Base-by-base conservation (phyloP, 805 yeast genomes). In the Saccharomycopsis olivae region DNA sequence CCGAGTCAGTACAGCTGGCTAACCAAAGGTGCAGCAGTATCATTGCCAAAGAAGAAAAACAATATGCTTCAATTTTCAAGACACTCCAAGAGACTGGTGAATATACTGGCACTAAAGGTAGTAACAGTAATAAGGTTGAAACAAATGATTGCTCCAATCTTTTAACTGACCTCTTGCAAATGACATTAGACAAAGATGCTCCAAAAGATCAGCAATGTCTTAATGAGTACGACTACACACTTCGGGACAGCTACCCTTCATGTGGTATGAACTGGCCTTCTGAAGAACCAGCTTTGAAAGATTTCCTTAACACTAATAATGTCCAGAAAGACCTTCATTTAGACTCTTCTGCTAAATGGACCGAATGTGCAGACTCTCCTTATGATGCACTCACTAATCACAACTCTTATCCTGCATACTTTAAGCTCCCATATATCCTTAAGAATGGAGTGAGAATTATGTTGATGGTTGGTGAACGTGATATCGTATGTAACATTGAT, bases 211-310 rank as follows among this genome's bases (percentile, higher is more conserved):
- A 66, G 52, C 69, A 64, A 42, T 92, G 98, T 56, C 49, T 74
- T 51, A 92, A 92, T 59, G 75, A 85, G 71, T 92, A 92, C 56
- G 94, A 92, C 56, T 72, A 73, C 41, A 70, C 80, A 29, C 62
- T 82, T 40, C 64, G 61, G 29, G 96, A 89, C 55, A 59, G 75
- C 1, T 85, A 66, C 51, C 96, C 97, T 0, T 61, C 80, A 0
- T 92, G 98, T 60, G 98, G 98, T 5, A 68, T 75, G 73, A 80
- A 82, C 57, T 92, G 97, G 97, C 98, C 98, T 0, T 68, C 67
- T 19, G 78, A 71, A 46, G 61, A 80, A 44, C 58, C 53, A 1
- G 39, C 53, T 20, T 73, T 79, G n/a, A 60, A 63, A 0, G 65
- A 68, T 3, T 82, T 76, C 49, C 63, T 82, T 43, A 50, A 57